Evolutionary conservation across 345 rosid species (phyloP).

Genomic region (Moricandia moricandioides): DNA sequence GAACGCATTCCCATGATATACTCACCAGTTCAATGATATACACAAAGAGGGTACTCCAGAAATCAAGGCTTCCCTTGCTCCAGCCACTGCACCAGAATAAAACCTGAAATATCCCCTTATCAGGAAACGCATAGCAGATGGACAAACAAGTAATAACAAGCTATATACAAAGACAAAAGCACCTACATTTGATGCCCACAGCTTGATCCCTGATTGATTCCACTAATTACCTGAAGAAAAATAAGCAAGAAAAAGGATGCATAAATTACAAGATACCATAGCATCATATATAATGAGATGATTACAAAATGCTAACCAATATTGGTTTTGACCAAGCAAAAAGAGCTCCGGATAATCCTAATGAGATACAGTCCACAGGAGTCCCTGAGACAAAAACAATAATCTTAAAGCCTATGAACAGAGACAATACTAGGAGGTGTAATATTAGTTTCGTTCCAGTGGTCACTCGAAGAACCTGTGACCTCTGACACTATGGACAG

Average conservation of each 20-base stretch:
- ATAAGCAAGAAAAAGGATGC: neutral
- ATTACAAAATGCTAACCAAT: constrained; percentile 57
- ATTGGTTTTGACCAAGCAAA: constrained; percentile 93
- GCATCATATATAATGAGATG: constrained; percentile 1
- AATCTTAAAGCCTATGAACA: neutral
- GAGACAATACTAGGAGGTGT: neutral
- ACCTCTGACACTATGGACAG: no score
- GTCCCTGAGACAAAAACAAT: constrained; percentile 62
- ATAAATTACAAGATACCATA: constrained; percentile 6
- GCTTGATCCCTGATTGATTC: constrained; percentile 85
- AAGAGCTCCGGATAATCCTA: constrained; percentile 90
- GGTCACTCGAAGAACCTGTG: no score
- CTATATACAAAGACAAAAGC: constrained; percentile 15
- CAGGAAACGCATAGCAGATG: constrained; percentile 19
- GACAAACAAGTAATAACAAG: neutral
- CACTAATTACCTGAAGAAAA: constrained; percentile 81
- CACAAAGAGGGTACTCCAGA: constrained; percentile 88
- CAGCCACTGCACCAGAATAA: constrained; percentile 87
- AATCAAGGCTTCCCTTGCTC: constrained; percentile 92
- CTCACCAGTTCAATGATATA: constrained; percentile 88
- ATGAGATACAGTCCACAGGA: constrained; percentile 95
- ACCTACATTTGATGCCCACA: constrained; percentile 89
- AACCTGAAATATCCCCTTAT: constrained; percentile 57
- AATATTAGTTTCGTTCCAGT: no score
- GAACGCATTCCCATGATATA: constrained; percentile 29